phyloP scores from a whole-genome alignment of 768 basidiomycete species.

The Boletus rufocinnamomeus region DNA sequence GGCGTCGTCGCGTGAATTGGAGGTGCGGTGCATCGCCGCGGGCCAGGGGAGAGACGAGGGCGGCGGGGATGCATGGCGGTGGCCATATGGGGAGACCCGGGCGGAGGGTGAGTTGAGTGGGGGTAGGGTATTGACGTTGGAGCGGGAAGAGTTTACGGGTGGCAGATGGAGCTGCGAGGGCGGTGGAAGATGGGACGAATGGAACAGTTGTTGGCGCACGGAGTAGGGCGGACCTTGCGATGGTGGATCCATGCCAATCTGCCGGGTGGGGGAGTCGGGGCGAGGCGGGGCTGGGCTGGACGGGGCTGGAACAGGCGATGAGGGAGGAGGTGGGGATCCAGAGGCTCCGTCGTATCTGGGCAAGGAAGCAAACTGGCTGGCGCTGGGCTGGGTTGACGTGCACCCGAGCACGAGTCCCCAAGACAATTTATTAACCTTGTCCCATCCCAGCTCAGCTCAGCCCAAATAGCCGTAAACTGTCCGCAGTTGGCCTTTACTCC shows the following conservation, averaged over 20 bases:
- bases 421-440: slow-evolving; percentile 28
- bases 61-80: slow-evolving; percentile 34
- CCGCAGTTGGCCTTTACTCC: neutral
- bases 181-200: slow-evolving; percentile 45
- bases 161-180: slow-evolving; percentile 45
- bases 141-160: slow-evolving; percentile 37
- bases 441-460: slow-evolving; percentile 19
- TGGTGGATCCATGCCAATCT: slow-evolving; percentile 29
- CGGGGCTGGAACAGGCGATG: slow-evolving; percentile 8
- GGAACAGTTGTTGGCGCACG: slow-evolving; percentile 40
- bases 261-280: neutral
- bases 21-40: slow-evolving; percentile 37
- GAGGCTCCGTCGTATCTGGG: slow-evolving; percentile 4
- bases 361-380: neutral
- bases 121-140: slow-evolving; percentile 42
- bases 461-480: slow-evolving; percentile 33
- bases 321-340: neutral
- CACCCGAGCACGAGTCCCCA: slow-evolving; percentile 21
- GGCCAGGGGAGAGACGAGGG: slow-evolving; percentile 28
- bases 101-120: slow-evolving; percentile 38
- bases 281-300: slow-evolving; percentile 2
- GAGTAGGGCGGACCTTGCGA: slow-evolving; percentile 34
- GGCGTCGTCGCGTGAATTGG: slow-evolving; percentile 45
- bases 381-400: slow-evolving; percentile 13
- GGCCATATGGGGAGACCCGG: slow-evolving; percentile 27